These are phyloP conservation scores for Polytrichum formosum DNA, from an alignment of 225 moss, liverwort and hornwort genomes.

Conservation along the genomic window DNA sequence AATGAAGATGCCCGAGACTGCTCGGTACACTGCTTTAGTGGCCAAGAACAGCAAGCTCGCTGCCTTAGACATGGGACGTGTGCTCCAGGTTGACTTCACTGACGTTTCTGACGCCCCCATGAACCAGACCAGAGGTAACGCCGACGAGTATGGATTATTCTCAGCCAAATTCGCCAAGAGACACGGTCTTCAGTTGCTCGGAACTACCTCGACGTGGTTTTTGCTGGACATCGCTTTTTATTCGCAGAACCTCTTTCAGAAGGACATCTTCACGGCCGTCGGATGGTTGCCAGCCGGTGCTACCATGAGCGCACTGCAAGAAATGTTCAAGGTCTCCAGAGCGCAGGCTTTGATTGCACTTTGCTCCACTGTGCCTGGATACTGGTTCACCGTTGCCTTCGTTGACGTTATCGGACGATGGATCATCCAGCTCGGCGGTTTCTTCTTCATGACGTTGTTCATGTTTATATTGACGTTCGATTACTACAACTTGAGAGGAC, in stretches of 20 bases:
- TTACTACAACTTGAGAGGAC: constrained; percentile 32
- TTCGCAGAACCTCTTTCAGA: constrained; percentile 25
- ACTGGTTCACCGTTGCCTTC: constrained; percentile 13
- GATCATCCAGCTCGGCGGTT: constrained; percentile 1
- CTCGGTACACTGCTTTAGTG: constrained; percentile 63
- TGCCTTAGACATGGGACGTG: constrained; percentile 49
- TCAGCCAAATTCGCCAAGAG: constrained; percentile 7
- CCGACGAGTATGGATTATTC: constrained; percentile 8
- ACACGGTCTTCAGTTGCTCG: constrained; percentile 17
- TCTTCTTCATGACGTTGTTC: constrained; percentile 12
- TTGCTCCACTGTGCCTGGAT: constrained; percentile 19
- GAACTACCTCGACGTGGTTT: constrained; percentile 13
- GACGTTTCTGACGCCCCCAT: constrained; percentile 28
- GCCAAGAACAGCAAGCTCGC: constrained; percentile 54
- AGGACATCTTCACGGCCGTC: constrained; percentile 19
- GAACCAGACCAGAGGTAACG: neutral
- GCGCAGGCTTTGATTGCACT: constrained; percentile 25
- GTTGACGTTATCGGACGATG: neutral
- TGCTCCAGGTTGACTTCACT: constrained; percentile 45
- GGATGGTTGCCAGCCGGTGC: constrained; percentile 19
- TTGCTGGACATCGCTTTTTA: constrained; percentile 22
- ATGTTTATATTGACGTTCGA: constrained; percentile 30
- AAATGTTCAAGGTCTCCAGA: constrained; percentile 13
- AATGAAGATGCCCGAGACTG: constrained; percentile 57
- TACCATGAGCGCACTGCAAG: constrained; percentile 25